These are phyloP conservation scores for Emericellopsis cladophorae DNA, from an alignment of 2,329 filamentous ascomycete genomes.

Conservation along the genomic window DNA sequence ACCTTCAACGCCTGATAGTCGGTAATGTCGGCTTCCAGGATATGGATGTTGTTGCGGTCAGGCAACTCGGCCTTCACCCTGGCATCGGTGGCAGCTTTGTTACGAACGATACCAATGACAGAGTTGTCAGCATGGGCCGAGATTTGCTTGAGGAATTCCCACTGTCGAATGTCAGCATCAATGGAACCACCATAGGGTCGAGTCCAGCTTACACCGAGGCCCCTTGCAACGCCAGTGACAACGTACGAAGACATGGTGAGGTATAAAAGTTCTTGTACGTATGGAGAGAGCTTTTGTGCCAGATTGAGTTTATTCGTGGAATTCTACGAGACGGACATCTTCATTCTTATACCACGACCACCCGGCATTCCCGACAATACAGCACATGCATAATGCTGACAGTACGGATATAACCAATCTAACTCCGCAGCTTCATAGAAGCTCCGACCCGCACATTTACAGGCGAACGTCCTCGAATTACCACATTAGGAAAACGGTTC, in stretches of 20 bases:
- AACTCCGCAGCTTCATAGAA: no score
- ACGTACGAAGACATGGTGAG: conserved; percentile 7
- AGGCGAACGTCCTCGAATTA: no score
- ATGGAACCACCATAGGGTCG: background rate
- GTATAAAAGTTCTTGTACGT: background rate
- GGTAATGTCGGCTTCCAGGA: conserved; percentile 31
- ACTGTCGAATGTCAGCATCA: conserved; percentile 18
- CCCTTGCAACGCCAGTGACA: conserved; percentile 7
- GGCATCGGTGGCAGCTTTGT: conserved; percentile 29
- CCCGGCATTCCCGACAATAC: no score
- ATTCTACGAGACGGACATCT: no score
- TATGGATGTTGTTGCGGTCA: conserved; percentile 25
- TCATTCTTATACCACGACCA: no score
- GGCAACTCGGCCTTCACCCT: conserved; percentile 26
- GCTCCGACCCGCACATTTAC: no score
- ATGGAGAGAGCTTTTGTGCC: no score
- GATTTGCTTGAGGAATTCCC: conserved; percentile 31
- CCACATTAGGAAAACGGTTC: no score
- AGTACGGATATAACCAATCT: no score
- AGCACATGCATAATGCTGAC: no score
- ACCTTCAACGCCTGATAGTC: conserved; percentile 24
- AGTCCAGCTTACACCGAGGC: conserved; percentile 6
- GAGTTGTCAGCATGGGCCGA: conserved; percentile 27
- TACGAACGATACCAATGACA: conserved; percentile 33
- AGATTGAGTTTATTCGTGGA: no score